A percentile compares a stretch with the other conserved stretches of the same genome.
Evolutionary conservation across 148 eudicot species (phyloP).

Genomic region (Dianthus caryophyllus): DNA sequence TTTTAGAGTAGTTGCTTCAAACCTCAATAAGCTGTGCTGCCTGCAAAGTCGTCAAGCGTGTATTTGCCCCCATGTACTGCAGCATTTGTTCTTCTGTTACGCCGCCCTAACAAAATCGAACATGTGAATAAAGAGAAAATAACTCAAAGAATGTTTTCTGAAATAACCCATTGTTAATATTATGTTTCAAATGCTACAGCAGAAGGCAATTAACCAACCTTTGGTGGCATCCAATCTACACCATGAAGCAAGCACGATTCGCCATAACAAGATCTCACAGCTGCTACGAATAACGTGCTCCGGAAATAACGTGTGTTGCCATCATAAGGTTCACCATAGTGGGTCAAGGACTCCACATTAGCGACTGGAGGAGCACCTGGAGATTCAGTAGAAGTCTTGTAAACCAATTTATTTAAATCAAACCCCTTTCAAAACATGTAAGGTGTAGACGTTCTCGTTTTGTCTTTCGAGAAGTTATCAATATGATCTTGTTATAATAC

Average conservation of each 20-base stretch:
- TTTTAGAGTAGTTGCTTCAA: slow-evolving; percentile 16
- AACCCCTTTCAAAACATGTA: background rate
- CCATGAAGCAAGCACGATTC: slow-evolving; percentile 98
- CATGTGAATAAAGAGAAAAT: background rate
- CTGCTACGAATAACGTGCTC: slow-evolving; percentile 97
- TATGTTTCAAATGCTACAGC: background rate
- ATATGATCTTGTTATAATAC: slow-evolving; percentile 7
- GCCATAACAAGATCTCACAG: slow-evolving; percentile 91
- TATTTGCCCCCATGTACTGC: slow-evolving; percentile 91
- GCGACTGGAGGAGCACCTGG: slow-evolving; percentile 79
- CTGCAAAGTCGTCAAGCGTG: slow-evolving; percentile 59
- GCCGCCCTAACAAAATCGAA: slow-evolving; percentile 57
- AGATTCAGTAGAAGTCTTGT: slow-evolving; percentile 9
- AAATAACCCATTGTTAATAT: background rate
- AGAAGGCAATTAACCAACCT: slow-evolving; percentile 39
- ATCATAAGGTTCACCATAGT: slow-evolving; percentile 98
- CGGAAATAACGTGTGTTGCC: slow-evolving; percentile 97
- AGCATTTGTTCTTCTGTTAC: slow-evolving; percentile 97
- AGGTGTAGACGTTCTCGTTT: background rate
- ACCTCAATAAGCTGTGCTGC: slow-evolving; percentile 92
- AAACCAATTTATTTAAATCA: background rate
- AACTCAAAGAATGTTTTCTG: background rate
- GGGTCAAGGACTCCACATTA: slow-evolving; percentile 85
- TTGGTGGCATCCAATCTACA: slow-evolving; percentile 99
- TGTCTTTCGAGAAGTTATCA: background rate